Base-by-base conservation (phyloP, 2,329 filamentous ascomycete species). In the Aspergillus hortae region DNA sequence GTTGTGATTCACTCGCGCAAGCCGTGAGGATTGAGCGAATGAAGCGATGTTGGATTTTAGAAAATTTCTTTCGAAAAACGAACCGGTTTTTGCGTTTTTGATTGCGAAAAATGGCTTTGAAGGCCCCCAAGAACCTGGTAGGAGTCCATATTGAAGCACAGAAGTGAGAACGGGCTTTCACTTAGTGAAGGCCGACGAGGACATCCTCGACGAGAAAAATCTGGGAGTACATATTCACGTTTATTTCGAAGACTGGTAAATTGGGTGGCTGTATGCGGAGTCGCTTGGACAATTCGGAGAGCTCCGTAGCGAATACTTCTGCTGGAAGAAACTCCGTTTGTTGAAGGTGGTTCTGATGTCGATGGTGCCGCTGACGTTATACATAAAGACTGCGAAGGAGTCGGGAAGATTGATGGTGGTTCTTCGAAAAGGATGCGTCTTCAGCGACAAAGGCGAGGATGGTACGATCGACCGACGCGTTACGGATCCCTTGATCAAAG, bases 131-230 rank as follows among this genome's bases (percentile, higher is more conserved):
- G 49, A 47, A 57, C 56, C 49, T 56, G 54, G 59, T 48, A 58
- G 54, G 56, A 53, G 53, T 66, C 66, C 67, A 70, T 70, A 56
- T 49, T 62, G 63, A 62, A 64, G 57, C 46, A 55, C 54, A 59
- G 53, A 56, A 48, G 57, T 51, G 48, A 52, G 62, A 54, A 49
- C 49, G 50, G 54, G 56, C 55, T 56, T 60, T 55, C 61, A 52
- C 53, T 59, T 64, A 68, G 57, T 60, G 62, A 53, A 56, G 58
- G 61, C 59, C 57, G 58, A 62, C 52, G 54, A 61, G 59, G 58
- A 47, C 48, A 51, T 48, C 60, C 62, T 62, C 57, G 56, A 57
- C 52, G 54, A 56, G 47, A 57, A 57, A 52, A 48, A 50, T 46
- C 15, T 60, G 52, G 36, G 44, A 56, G 58, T 54, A 62, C 67